Base-by-base conservation (phyloP, 345 rosid genomes). In the Citrus inodora region DNA sequence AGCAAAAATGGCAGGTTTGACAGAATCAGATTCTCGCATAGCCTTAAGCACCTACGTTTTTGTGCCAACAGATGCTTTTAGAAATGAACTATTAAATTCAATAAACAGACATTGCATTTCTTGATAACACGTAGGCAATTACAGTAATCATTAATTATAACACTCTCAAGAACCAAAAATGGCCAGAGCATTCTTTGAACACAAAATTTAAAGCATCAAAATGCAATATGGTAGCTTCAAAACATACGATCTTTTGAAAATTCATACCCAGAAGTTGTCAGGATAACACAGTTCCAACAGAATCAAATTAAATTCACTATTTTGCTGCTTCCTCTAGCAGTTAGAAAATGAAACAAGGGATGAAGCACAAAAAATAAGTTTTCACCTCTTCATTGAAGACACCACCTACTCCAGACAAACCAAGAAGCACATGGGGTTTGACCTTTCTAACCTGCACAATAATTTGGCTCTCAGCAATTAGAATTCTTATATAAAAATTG, bases 371-470 rank as follows among this genome's bases (percentile, higher is more conserved):
- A 53, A 22, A 68, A 68, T 13, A 55, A 42, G 74, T n/a, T 22
- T 80, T 74, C 75, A 96, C 99, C 93, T 92, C 97, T 85, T 89
- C 97, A 62, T 70, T 64, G 88, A 96, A 96, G 89, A 94, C 76
- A 35, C 99, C 98, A 72, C 97, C 98, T 81, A 96, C 99, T 85
- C 99, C 98, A 83, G 99, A 96, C 84, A 96, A 86, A 85, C 99
- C 99, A 83, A 96, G 97, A 83, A 96, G 97, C 83, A 92, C 99
- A 82, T 91, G 92, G 24, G 99, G 99, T 85, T 84, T 94, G 80
- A 91, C 87, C 86, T 81, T 90, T 85, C 84, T 96, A 74, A 96
- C 95, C 99, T 96, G 92, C 82, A 83, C 19, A 83, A 33, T 42
- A 5, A 9, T 25, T 70, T 68, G 72, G 60, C 27, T 55, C 67